These are phyloP conservation scores for Agaricus sinodeliciosus DNA, from an alignment of 768 basidiomycete genomes.

Conservation along the genomic window DNA sequence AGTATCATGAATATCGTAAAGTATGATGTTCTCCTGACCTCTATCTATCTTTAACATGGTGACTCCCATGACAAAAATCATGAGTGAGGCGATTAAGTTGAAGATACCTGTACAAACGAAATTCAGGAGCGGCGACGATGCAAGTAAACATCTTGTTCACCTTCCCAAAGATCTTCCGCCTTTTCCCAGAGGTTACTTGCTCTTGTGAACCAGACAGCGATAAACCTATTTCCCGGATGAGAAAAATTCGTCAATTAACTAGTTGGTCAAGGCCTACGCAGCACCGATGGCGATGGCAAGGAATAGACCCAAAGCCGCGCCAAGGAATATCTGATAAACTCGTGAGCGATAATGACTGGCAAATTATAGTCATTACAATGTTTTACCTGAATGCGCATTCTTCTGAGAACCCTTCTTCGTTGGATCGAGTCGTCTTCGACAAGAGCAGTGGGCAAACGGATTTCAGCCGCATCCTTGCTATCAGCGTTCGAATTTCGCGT, in stretches of 20 bases:
- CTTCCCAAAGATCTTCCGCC: constrained; percentile 92
- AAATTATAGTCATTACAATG: not conserved
- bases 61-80: constrained; percentile 92
- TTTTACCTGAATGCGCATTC: constrained; percentile 61
- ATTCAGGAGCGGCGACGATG: not conserved
- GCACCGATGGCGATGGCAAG: constrained; percentile 82
- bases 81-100: constrained; percentile 59
- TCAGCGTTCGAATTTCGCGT: constrained; percentile 16
- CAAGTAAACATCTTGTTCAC: constrained; percentile 26
- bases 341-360: not conserved
- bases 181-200: constrained; percentile 78
- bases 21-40: constrained; percentile 20
- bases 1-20: not conserved
- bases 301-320: constrained; percentile 66
- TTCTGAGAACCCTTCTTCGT: constrained; percentile 47
- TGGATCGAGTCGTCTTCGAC: constrained; percentile 23
- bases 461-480: constrained; percentile 21
- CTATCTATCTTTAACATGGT: constrained; percentile 95
- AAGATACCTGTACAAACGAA: constrained; percentile 47
- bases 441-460: constrained; percentile 14
- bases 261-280: constrained; percentile 33
- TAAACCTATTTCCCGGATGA: constrained; percentile 40
- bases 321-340: constrained; percentile 61
- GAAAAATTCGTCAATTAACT: no score
- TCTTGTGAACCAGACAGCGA: constrained; percentile 93